Conservation (phyloP, 2,329 filamentous ascomycete genomes). For the Apiospora malaysiana region DNA sequence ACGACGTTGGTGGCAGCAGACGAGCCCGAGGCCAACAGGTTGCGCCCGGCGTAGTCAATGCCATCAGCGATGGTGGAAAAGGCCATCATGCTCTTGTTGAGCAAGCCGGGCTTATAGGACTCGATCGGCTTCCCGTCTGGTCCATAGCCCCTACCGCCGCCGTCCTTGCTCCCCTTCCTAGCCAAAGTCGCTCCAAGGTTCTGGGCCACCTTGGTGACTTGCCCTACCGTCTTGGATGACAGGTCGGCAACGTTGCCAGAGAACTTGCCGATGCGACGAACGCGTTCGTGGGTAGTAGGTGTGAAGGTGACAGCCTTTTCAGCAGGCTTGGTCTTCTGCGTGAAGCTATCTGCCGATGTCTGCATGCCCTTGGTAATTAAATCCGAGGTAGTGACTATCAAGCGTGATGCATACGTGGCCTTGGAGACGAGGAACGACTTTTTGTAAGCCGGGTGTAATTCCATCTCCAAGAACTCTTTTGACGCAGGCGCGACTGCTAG, state of each 20-base stretch:
- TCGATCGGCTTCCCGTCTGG: conserved; percentile 70
- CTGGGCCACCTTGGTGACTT: conserved; percentile 83
- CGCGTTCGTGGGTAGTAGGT: conserved; percentile 80
- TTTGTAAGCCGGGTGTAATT: conserved; percentile 89
- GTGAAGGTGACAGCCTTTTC: conserved; percentile 86
- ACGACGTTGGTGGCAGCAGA: conserved; percentile 85
- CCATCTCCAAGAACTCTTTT: conserved; percentile 75
- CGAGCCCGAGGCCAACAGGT: conserved; percentile 75
- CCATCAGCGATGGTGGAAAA: conserved; percentile 95
- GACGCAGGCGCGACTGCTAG: conserved; percentile 70
- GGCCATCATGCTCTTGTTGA: conserved; percentile 97
- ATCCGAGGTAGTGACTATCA: conserved; percentile 88
- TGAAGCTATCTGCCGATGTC: conserved; percentile 79
- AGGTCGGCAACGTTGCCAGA: conserved; percentile 79
- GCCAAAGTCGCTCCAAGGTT: conserved; percentile 82
- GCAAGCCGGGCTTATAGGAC: conserved; percentile 83
- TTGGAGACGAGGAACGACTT: conserved; percentile 86
- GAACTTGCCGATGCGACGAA: conserved; percentile 89
- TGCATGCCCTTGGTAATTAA: conserved; percentile 80
- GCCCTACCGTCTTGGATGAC: conserved; percentile 85
- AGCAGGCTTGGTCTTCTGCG: conserved; percentile 77
- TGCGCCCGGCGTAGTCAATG: conserved; percentile 84
- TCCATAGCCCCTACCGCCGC: conserved; percentile 65
- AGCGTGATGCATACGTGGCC: conserved; percentile 84
- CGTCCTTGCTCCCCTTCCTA: conserved; percentile 57